Conservation (phyloP, 805 yeast genomes). For the Nakazawaea wyomingensis region DNA sequence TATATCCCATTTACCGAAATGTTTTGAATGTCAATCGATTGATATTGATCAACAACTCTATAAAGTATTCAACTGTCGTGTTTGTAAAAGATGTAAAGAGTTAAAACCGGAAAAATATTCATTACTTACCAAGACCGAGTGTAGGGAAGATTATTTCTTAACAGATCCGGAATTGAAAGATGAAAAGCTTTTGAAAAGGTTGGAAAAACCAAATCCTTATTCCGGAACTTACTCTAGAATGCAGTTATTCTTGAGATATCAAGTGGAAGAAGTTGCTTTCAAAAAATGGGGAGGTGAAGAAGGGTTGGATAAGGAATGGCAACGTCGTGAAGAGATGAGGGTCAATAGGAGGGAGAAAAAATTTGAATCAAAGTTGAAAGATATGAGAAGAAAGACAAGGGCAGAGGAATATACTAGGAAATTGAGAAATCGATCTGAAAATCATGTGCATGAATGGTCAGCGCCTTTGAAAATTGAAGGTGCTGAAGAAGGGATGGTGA, state of each 20-base stretch:
- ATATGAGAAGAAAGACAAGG: conserved; percentile 87
- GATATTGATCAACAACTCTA: conserved; percentile 74
- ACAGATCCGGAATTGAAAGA: conserved; percentile 93
- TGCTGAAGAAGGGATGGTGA: conserved; percentile 35
- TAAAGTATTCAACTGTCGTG: conserved; percentile 66
- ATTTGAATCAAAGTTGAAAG: conserved; percentile 70
- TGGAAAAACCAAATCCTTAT: conserved; percentile 93
- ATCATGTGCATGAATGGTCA: conserved; percentile 76
- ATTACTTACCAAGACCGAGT: conserved; percentile 89
- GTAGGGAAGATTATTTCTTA: conserved; percentile 83
- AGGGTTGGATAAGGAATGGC: conserved; percentile 89
- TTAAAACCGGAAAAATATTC: conserved; percentile 83
- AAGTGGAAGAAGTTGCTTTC: conserved; percentile 89
- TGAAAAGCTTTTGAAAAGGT: conserved; percentile 55
- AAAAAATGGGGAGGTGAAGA: conserved; percentile 94
- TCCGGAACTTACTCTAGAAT: conserved; percentile 82
- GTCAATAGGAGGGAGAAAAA: conserved; percentile 70
- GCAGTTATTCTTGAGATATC: conserved; percentile 87
- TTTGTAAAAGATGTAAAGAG: conserved; percentile 74
- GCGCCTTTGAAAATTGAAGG: conserved; percentile 37
- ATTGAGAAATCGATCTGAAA: conserved; percentile 48
- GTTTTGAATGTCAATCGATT: conserved; percentile 75
- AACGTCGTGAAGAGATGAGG: conserved; percentile 68
- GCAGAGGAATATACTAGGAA: conserved; percentile 84
- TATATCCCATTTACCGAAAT: conserved; percentile 68